Base-by-base conservation (phyloP, 495 filamentous ascomycete genomes). In the Penicillium maclennaniae region DNA sequence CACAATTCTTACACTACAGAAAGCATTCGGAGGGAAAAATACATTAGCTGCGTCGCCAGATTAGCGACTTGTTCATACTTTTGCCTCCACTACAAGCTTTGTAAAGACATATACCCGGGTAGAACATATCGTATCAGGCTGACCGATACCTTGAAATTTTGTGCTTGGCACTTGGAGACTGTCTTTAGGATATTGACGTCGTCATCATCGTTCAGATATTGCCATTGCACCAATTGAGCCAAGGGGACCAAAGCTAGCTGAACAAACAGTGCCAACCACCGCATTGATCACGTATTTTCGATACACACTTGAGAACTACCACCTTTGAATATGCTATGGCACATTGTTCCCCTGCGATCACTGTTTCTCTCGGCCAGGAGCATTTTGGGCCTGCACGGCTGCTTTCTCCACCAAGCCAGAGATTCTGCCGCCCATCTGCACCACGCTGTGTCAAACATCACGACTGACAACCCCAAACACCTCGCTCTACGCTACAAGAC, bases 321-420 rank as follows among this genome's bases (percentile, higher is more conserved):
- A 37, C 34, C 10, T 8, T 42, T 10, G 12, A 7, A 57, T 58
- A 51, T 26, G 41, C 21, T 23, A 42, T 17, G 21, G 38, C 49
- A 19, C 25, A 21, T 47, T 20, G 37, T 36, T 21, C 50, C 3
- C 9, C 7, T 41, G 8, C 25, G 23, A 7, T 21, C 51, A 20
- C 16, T 49, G 8, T 31, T 49, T 38, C 15, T 9, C 15, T 26
- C 31, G 20, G 41, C 40, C 27, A 47, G 43, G 31, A 15, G 26
- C n/a, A 42, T 47, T 53, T 40, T 43, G 49, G 45, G 14, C 36
- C 61, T 47, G 37, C 49, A 25, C 59, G 53, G 51, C 45, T 44
- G n/a, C 42, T 41, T 62, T 61, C 66, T 60, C 66, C 63, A 61
- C 60, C 66, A 56, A 43, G 58, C 60, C 20, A 53, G 50, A 20